phyloP scores from a whole-genome alignment of 495 filamentous ascomycete species.

The Acidomyces sp. region DNA sequence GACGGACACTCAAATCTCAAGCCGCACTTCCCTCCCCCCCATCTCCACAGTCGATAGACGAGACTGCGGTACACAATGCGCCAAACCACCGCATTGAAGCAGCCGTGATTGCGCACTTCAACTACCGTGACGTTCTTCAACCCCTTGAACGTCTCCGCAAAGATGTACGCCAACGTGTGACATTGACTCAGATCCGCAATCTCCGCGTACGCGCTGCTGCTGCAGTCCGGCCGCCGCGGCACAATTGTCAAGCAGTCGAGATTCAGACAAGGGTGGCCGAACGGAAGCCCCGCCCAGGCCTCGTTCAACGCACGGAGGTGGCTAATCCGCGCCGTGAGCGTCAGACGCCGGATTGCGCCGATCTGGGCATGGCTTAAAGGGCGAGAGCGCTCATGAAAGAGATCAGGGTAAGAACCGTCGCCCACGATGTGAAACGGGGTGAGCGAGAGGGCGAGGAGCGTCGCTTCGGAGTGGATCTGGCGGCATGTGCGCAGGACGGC shows the following conservation, averaged over 20 bases:
- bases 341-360: constrained; percentile 13
- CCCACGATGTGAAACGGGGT: constrained; percentile 16
- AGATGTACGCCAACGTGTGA: constrained; percentile 20
- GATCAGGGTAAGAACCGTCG: neutral
- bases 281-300: constrained; percentile 16
- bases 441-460: constrained; percentile 14
- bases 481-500: constrained; percentile 58
- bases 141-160: constrained; percentile 18
- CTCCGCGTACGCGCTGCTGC: constrained; percentile 11
- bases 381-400: constrained; percentile 2
- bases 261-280: constrained; percentile 10
- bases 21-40: constrained; percentile 16
- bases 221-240: constrained; percentile 13
- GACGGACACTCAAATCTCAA: constrained; percentile 11
- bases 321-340: constrained; percentile 13
- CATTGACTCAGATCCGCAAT: constrained; percentile 17
- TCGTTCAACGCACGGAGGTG: constrained; percentile 20
- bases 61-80: constrained; percentile 13
- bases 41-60: constrained; percentile 17
- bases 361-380: constrained; percentile 5
- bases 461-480: constrained; percentile 76
- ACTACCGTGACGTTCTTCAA: constrained; percentile 14
- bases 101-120: constrained; percentile 15
- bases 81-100: constrained; percentile 16
- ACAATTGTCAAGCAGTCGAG: constrained; percentile 16